Evolutionary conservation across 2,329 filamentous ascomycete genomes (phyloP), one percentile per base, ranked within the genome.

Genomic region (Cytospora piceae): DNA sequence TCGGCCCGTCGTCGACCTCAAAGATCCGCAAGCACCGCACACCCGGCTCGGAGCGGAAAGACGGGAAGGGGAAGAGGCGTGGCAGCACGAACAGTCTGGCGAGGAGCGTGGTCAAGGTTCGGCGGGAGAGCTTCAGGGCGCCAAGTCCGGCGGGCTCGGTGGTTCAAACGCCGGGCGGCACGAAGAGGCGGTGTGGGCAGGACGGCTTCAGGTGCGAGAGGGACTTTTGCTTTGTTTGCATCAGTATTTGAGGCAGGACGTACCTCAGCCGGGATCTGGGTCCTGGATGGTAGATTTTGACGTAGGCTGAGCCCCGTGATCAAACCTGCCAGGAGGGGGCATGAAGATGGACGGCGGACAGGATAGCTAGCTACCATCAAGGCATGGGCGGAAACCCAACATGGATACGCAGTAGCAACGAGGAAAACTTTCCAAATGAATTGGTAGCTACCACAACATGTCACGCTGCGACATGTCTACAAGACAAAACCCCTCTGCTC

Each of bases 191-290:
- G 17, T 89, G 87, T 66, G 86, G 86, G 4, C 76, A 83, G 68
- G 80, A 81, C 69, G 86, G 83, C 15, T 88, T 83, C 72, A 76
- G 75, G 20, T 89, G 86, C 67, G 81, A 81, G 4, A 78, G 83
- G 62, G 81, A 85, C 67, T 88, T 88, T 75, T 89, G 87, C 74
- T 87, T 89, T 70, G 79, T 78, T 12, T 88, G 86, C 70, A 76
- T 85, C 24, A 51, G 29, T 17, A 55, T 54, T 31, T 63, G 49
- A 46, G 24, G 9, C n/a, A n/a, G 12, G n/a, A 27, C 17, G 15
- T n/a, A 17, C 49, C 52, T 15, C 42, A 11, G 9, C 3, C 4
- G 20, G 17, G 20, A 0, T 9, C 20, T 46, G 7, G 42, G 11
- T 5, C 20, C 22, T 22, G 42, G n/a, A 46, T 46, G 4, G 20